Evolutionary conservation across 1,284 basidiomycete genomes (phyloP), one percentile per base, ranked within the genome.

Genomic region (Neonothopanus nambi): DNA sequence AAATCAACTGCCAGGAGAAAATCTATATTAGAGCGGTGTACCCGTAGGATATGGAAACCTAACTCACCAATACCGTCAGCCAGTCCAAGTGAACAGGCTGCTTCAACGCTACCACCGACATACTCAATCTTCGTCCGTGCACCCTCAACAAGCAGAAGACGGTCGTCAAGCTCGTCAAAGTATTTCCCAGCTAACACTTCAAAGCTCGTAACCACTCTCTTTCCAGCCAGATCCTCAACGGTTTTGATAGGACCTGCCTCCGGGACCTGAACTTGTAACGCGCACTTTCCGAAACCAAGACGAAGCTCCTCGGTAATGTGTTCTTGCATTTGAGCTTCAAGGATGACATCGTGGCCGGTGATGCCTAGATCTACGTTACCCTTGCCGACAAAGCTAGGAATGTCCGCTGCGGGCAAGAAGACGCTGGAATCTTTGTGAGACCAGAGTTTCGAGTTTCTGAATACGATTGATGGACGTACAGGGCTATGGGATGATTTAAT

Each of bases 311-410:
- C 92, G 2, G 84, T 84, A 56, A 98, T 86, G 52, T 85, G 80
- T 15, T 79, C 68, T 58, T 89, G 76, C 84, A 92, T 92, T 56
- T 84, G 78, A 23, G 94, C 81, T 73, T 99, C 96, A 53, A 95
- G 84, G 60, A 99, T 93, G 65, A 98, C 94, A 73, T 99, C 96
- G 73, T 98, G 95, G 1, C 96, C 96, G 6, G 93, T 96, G 58
- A 96, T 95, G 5, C 93, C 94, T 28, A 92, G 77, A 67, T 96
- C 91, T 63, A 99, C 91, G 65, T 97, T 93, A 52, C 96, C 96
- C 70, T 98, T 94, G 26, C 94, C 97, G 35, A 99, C 97, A 72
- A 98, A 99, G 33, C 95, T 96, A 11, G 96, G 96, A 59, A 99
- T 99, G 67, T 99, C 97, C 7, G 92, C 82, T 1, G 97, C 97